phyloP scores from a whole-genome alignment of 495 filamentous ascomycete genomes.

The Aspergillus kassunensis region DNA sequence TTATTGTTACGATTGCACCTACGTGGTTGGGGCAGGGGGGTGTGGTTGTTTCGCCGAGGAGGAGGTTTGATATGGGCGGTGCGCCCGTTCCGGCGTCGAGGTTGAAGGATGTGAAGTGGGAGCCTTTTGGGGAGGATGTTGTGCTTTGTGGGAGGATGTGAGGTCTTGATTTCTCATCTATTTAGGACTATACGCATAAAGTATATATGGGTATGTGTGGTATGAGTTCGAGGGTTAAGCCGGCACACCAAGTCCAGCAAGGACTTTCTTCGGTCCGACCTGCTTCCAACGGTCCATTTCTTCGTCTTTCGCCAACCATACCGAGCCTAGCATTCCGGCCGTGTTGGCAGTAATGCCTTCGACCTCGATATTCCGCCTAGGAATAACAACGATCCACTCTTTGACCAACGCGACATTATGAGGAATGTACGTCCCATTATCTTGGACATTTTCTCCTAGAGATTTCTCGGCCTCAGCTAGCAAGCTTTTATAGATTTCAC shows the following conservation, averaged over 20 bases:
- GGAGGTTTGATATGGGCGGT: constrained; percentile 37
- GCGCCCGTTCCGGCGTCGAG: constrained; percentile 51
- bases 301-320: constrained; percentile 30
- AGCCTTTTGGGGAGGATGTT: constrained; percentile 71
- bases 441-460: constrained; percentile 4
- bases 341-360: constrained; percentile 31
- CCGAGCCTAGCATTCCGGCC: constrained; percentile 38
- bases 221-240: neutral
- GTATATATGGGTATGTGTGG: neutral
- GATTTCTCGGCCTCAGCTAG: constrained; percentile 21
- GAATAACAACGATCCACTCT: constrained; percentile 39
- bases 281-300: constrained; percentile 29
- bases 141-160: constrained; percentile 64
- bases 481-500: constrained; percentile 21
- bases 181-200: neutral
- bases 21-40: constrained; percentile 78
- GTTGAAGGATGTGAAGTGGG: constrained; percentile 65
- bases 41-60: constrained; percentile 62
- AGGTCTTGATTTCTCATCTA: neutral
- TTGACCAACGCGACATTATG: constrained; percentile 40
- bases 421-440: constrained; percentile 17
- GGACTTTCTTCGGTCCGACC: constrained; percentile 19
- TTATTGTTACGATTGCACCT: constrained; percentile 83
- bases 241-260: constrained; percentile 22
- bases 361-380: constrained; percentile 21